These are phyloP conservation scores for Phytopythium oedochilum DNA, from an alignment of 352 stramenopile genomes.

Conservation along the genomic window DNA sequence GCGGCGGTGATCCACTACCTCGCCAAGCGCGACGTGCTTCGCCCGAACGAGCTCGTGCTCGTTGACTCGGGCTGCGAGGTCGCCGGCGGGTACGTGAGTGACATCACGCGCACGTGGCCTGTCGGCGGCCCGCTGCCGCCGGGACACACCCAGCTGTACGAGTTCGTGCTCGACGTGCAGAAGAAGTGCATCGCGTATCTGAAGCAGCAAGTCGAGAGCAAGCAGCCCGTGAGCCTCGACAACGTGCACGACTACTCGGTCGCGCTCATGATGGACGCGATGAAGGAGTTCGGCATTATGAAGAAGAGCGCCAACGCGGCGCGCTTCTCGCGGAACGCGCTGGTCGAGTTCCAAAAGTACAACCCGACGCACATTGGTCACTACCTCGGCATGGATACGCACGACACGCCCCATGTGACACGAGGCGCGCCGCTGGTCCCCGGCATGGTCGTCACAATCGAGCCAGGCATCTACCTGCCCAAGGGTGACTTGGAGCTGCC, in stretches of 20 bases:
- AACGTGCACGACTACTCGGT: constrained; percentile 74
- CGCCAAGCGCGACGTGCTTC: constrained; percentile 57
- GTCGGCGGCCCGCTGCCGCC: constrained; percentile 37
- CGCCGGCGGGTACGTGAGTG: constrained; percentile 69
- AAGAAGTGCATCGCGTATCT: constrained; percentile 66
- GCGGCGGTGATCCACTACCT: constrained; percentile 85
- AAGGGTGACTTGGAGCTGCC: constrained; percentile 63
- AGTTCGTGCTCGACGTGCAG: constrained; percentile 75
- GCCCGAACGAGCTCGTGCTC: constrained; percentile 69
- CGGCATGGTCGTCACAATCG: constrained; percentile 81
- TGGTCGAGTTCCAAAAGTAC: constrained; percentile 72
- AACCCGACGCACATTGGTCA: constrained; percentile 86
- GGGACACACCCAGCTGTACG: constrained; percentile 62
- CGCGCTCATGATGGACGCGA: constrained; percentile 57
- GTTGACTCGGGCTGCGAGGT: constrained; percentile 83
- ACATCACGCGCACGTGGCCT: constrained; percentile 82
- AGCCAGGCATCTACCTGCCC: constrained; percentile 82
- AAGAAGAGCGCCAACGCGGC: constrained; percentile 20
- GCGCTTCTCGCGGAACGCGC: constrained; percentile 22
- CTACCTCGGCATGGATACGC: constrained; percentile 81
- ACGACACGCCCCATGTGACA: constrained; percentile 74
- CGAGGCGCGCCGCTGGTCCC: constrained; percentile 46
- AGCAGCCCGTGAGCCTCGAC: constrained; percentile 59
- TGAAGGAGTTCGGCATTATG: constrained; percentile 64
- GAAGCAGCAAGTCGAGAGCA: constrained; percentile 29